Evolutionary conservation across 805 yeast species (phyloP).

Genomic region (Saccharomycopsis microspora): DNA sequence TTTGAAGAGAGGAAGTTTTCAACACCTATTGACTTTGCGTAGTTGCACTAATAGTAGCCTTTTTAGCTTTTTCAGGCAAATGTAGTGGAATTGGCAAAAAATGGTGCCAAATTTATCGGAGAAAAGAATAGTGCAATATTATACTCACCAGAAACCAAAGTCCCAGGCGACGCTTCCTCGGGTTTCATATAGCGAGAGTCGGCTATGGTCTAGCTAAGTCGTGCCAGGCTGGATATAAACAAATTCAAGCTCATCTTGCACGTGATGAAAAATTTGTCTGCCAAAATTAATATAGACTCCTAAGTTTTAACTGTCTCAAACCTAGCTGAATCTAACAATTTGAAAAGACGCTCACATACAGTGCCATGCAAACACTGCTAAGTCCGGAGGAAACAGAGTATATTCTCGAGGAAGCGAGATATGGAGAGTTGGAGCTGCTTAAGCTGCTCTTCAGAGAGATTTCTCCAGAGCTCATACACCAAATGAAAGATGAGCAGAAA

Average conservation of each 20-base stretch:
- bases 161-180: too few species aligned
- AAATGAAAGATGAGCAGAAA: slow-evolving; percentile 48
- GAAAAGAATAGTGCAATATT: too few species aligned
- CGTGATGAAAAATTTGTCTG: not conserved
- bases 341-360: not conserved
- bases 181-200: not conserved
- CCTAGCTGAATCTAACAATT: not conserved
- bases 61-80: too few species aligned
- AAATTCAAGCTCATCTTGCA: not conserved
- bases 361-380: slow-evolving; percentile 20
- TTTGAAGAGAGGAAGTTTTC: too few species aligned
- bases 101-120: too few species aligned
- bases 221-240: not conserved
- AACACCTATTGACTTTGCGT: too few species aligned
- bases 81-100: too few species aligned
- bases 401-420: slow-evolving; percentile 73
- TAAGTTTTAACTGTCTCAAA: not conserved
- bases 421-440: slow-evolving; percentile 73
- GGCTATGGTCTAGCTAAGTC: not conserved
- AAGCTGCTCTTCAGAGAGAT: slow-evolving; percentile 53
- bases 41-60: too few species aligned
- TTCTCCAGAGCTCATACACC: slow-evolving; percentile 30
- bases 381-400: slow-evolving; percentile 75
- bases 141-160: too few species aligned
- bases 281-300: not conserved